Evolutionary conservation across 2,329 filamentous ascomycete genomes (phyloP), one percentile per base, ranked within the genome.

Genomic region (Neofusicoccum laricinum): DNA sequence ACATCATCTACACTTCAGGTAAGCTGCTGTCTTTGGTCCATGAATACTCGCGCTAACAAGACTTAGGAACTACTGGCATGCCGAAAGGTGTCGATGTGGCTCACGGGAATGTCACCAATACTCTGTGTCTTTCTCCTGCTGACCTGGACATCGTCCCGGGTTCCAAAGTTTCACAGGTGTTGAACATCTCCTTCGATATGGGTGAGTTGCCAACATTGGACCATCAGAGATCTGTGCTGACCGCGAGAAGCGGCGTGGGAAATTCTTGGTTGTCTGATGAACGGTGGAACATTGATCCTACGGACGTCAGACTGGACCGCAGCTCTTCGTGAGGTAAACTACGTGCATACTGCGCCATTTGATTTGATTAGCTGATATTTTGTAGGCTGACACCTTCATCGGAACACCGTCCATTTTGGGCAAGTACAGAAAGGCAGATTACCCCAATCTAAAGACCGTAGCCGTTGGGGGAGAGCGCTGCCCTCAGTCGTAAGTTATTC

Each of bases 141-240:
- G 81, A 79, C 64, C 70, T 88, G 15, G 81, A 80, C 2, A 82
- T 87, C 58, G 73, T 68, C 11, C 72, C 77, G 2, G 85, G 85
- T 12, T 82, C 78, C 11, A 79, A 79, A 12, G 85, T 87, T 7
- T 84, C 81, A 2, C 84, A 85, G 63, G 76, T 86, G 6, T 76
- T 87, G 45, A 86, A 84, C 66, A 81, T 88, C 49, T 83, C 82
- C 48, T 88, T 87, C 66, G 85, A 87, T 67, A 87, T 87, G 84
- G 83, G 85, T 86, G 77, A 69, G 82, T 75, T 17, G 38, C 7
- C 58, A 30, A 0, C 25, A 30, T 48, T 11, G 4, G 38, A 66
- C 50, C 58, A 50, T 41, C 7, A 14, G 5, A 15, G 38, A 41
- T 14, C 19, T 8, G 8, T 41, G n/a, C 43, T 48, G 17, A 61